Evolutionary conservation across 2,329 filamentous ascomycete genomes (phyloP).

Genomic region (Arthrobotrys sinensis): DNA sequence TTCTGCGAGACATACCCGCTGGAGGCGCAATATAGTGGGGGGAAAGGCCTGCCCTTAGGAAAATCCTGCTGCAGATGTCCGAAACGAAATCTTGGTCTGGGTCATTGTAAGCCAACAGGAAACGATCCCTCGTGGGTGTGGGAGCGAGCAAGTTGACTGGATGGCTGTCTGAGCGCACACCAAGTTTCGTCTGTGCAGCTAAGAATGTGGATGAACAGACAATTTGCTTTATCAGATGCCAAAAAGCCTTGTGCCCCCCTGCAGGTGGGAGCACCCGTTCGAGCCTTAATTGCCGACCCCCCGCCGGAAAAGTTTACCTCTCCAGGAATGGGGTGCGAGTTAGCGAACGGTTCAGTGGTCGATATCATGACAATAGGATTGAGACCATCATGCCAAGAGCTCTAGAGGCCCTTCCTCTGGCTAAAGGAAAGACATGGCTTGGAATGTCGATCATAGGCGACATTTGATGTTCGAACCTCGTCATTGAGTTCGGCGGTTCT

Average conservation of each 20-base stretch:
- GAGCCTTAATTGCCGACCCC: slow-evolving; percentile 55
- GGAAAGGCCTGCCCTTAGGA: not conserved
- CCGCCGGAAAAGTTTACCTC: slow-evolving; percentile 56
- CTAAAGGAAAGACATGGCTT: slow-evolving; percentile 29
- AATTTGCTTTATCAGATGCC: slow-evolving; percentile 33
- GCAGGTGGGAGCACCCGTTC: slow-evolving; percentile 57
- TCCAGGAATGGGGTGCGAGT: slow-evolving; percentile 37
- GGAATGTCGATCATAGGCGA: slow-evolving; percentile 37
- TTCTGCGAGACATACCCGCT: slow-evolving; percentile 55
- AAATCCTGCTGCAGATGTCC: slow-evolving; percentile 29
- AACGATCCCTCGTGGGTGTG: slow-evolving; percentile 34
- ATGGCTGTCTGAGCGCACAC: slow-evolving; percentile 34
- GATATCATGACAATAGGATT: slow-evolving; percentile 25
- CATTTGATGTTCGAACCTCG: not conserved
- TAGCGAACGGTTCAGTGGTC: slow-evolving; percentile 22
- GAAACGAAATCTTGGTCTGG: slow-evolving; percentile 29
- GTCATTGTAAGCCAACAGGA: slow-evolving; percentile 30
- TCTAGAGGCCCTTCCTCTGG: not conserved
- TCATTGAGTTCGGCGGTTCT: slow-evolving; percentile 9
- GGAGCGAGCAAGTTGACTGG: slow-evolving; percentile 5
- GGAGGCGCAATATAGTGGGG: slow-evolving; percentile 38
- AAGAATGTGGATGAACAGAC: slow-evolving; percentile 50
- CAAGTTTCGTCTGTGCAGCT: slow-evolving; percentile 24
- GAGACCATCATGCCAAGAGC: not conserved
- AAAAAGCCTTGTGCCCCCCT: slow-evolving; percentile 38